Base-by-base conservation (phyloP, 1,139 yeast species). In the Geotrichum reessii region DNA sequence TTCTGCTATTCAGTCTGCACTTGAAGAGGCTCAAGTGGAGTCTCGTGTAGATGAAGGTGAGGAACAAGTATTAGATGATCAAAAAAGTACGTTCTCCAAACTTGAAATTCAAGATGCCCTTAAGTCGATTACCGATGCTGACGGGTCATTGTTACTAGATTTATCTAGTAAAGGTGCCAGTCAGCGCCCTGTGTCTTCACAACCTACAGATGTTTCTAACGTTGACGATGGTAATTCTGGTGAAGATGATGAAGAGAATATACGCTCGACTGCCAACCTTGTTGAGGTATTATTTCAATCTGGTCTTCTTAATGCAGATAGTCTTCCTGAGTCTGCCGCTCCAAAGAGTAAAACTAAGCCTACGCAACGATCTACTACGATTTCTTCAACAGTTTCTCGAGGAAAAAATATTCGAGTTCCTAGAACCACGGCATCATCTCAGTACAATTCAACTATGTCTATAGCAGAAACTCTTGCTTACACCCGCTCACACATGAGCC, bases 401-500 rank as follows among this genome's bases (percentile, higher is more conserved):
- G 52, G 28, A n/a, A 40, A 28, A 21, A 50, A 50, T 24, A 12
- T 22, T 14, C 37, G 46, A 21, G 28, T 22, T 1, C 51, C 47
- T n/a, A 46, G 50, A 22, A n/a, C 52, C 31, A 37, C 44, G 37
- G 27, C 53, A 9, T n/a, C 52, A 50, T 61, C 58, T 56, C 56
- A 57, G 66, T 70, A 49, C 74, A 76, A 55, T 66, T 67, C 47
- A 64, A 69, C 33, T 70, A 75, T 82, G 55, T 80, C 89, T 0
- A 84, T 85, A 50, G 88, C 89, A 0, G 86, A 85, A 63, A 81
- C 88, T 0, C 72, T 85, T 62, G 87, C 87, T 0, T 67, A 79
- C 55, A 83, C 84, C 58, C 73, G 87, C 50, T 75, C 82, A 69
- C 72, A 62, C 44, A 68, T 67, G 66, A 60, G 60, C 33, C 59